A percentile compares a stretch with the other conserved stretches of the same genome.
These are phyloP conservation scores for Salix udensis DNA, from an alignment of 345 rosid species.

Conservation along the genomic window DNA sequence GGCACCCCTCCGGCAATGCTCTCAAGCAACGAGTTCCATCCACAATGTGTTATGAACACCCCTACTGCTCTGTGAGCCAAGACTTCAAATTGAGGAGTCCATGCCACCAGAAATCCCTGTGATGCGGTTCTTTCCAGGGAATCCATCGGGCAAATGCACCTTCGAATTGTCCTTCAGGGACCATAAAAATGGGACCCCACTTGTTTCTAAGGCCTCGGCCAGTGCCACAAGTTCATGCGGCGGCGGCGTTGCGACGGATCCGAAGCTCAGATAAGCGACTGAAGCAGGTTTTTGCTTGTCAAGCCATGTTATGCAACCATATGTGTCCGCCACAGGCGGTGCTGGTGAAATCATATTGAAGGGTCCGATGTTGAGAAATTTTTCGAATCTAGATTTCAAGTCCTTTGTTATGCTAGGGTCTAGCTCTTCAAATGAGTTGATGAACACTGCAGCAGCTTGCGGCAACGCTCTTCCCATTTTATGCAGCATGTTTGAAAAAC, in stretches of 20 bases:
- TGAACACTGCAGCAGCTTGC: slow-evolving; percentile 33
- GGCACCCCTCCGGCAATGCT: slow-evolving; percentile 32
- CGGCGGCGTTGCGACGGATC: slow-evolving; percentile 28
- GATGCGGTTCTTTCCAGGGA: slow-evolving; percentile 24
- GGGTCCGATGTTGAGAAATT: slow-evolving; percentile 36
- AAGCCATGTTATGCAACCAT: slow-evolving; percentile 33
- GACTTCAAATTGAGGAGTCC: slow-evolving; percentile 38
- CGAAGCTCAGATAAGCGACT: slow-evolving; percentile 42
- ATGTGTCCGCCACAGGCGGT: background rate
- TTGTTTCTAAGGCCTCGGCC: slow-evolving; percentile 36
- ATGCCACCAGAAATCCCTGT: slow-evolving; percentile 31
- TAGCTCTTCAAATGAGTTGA: slow-evolving; percentile 41
- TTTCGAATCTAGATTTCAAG: slow-evolving; percentile 32
- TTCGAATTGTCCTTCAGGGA: slow-evolving; percentile 23
- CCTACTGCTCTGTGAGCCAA: slow-evolving; percentile 28
- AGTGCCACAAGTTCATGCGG: slow-evolving; percentile 26
- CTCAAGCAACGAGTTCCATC: slow-evolving; percentile 38
- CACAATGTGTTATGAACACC: slow-evolving; percentile 35
- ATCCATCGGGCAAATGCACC: slow-evolving; percentile 34
- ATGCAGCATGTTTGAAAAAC: slow-evolving; percentile 33
- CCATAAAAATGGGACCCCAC: slow-evolving; percentile 33
- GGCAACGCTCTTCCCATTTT: slow-evolving; percentile 35
- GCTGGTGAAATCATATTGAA: slow-evolving; percentile 22
- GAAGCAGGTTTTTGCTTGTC: slow-evolving; percentile 28
- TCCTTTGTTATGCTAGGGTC: slow-evolving; percentile 34